Evolutionary conservation across 257 asterid species (phyloP).

Genomic region (Nicotiana knightiana): DNA sequence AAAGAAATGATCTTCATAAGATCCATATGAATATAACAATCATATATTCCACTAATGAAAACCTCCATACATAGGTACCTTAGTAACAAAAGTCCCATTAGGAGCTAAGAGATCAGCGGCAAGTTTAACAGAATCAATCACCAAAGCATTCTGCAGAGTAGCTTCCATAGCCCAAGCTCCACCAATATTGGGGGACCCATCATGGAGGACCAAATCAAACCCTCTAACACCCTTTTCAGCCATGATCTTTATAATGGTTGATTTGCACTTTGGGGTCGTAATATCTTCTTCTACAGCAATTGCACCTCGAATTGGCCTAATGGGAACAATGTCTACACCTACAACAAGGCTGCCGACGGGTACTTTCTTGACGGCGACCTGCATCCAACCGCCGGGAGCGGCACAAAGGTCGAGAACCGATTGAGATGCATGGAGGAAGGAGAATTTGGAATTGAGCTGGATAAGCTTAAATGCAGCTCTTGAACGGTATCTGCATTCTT

Average conservation of each 20-base stretch:
- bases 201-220: constrained; percentile 73
- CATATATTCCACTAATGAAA: no score
- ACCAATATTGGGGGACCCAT: constrained; percentile 91
- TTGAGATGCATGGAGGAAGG: constrained; percentile 57
- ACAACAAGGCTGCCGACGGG: constrained; percentile 77
- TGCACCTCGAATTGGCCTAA: constrained; percentile 78
- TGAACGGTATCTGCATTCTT: constrained; percentile 78
- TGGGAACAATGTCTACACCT: constrained; percentile 79
- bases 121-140: constrained; percentile 79
- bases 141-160: constrained; percentile 71
- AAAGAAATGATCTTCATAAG: no score
- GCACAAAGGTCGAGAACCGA: constrained; percentile 95
- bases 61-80: no score
- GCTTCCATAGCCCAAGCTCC: constrained; percentile 98
- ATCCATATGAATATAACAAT: no score
- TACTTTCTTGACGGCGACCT: constrained; percentile 59
- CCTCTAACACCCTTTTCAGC: constrained; percentile 59
- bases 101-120: constrained; percentile 74
- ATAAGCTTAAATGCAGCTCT: constrained; percentile 85
- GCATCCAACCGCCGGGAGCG: constrained; percentile 99
- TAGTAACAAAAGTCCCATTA: constrained; percentile 77
- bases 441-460: constrained; percentile 69
- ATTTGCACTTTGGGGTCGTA: constrained; percentile 53
- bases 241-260: constrained; percentile 57
- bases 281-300: constrained; percentile 72